Evolutionary conservation across 768 basidiomycete species (phyloP).

Genomic region (Hysterangium stoloniferum): DNA sequence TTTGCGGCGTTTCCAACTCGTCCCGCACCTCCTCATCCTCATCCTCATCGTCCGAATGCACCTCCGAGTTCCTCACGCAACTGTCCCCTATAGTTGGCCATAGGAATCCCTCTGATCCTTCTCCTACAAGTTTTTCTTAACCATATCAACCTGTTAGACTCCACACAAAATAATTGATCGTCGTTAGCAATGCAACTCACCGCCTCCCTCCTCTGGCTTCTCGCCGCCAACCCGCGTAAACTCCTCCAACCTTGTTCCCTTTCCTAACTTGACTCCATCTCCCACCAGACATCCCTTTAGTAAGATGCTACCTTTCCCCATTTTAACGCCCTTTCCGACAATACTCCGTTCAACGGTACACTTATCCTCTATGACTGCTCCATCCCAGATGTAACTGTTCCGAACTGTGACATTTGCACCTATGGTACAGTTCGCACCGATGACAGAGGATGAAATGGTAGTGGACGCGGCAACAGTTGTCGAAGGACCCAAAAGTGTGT

Average conservation of each 20-base stretch:
- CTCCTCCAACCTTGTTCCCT: constrained; percentile 52
- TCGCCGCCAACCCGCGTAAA: constrained; percentile 66
- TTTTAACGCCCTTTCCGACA: constrained; percentile 65
- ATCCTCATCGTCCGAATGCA: constrained; percentile 44
- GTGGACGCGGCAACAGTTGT: constrained; percentile 61
- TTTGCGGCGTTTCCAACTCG: constrained; percentile 45
- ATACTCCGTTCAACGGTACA: constrained; percentile 74
- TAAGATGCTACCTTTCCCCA: constrained; percentile 62
- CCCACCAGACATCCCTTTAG: constrained; percentile 74
- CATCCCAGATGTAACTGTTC: constrained; percentile 80
- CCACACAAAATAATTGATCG: not conserved
- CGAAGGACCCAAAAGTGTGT: constrained; percentile 79
- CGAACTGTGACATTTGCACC: constrained; percentile 62
- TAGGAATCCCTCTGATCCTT: constrained; percentile 65
- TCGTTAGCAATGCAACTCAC: constrained; percentile 32
- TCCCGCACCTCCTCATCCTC: constrained; percentile 55
- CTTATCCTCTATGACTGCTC: constrained; percentile 59
- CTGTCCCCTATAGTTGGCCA: constrained; percentile 54
- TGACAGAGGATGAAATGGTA: constrained; percentile 61
- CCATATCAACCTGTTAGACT: constrained; percentile 23
- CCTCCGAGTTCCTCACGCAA: not conserved
- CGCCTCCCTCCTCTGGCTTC: constrained; percentile 29
- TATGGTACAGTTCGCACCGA: constrained; percentile 69
- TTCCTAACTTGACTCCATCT: constrained; percentile 73
- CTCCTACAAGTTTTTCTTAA: constrained; percentile 53